Evolutionary conservation across 1,284 basidiomycete species (phyloP).

Genomic region (Ganoderma sinense): DNA sequence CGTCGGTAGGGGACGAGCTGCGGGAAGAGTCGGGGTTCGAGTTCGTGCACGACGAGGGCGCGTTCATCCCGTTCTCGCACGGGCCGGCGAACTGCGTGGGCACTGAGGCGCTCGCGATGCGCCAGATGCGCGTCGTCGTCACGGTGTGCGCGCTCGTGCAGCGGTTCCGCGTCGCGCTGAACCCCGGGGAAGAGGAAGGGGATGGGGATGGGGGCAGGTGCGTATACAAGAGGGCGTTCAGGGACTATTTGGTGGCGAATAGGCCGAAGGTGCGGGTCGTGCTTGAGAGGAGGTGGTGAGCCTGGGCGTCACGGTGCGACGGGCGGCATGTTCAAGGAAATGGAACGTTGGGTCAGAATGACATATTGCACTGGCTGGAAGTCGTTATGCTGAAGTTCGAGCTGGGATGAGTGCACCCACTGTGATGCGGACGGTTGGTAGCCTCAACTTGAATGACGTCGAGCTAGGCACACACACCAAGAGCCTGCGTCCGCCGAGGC

Average conservation of each 20-base stretch:
- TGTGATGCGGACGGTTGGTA: too few species aligned
- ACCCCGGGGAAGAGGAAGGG: slow-evolving; percentile 21
- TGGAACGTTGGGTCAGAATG: too few species aligned
- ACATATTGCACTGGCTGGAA: too few species aligned
- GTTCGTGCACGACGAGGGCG: slow-evolving; percentile 32
- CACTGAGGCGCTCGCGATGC: slow-evolving; percentile 41
- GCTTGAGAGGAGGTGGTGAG: slow-evolving; percentile 7
- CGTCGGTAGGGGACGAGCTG: too few species aligned
- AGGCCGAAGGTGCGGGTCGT: slow-evolving; percentile 30
- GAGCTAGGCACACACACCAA: not conserved
- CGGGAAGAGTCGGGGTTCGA: not conserved
- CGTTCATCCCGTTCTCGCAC: slow-evolving; percentile 40
- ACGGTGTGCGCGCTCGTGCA: slow-evolving; percentile 36
- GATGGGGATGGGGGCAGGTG: slow-evolving; percentile 29
- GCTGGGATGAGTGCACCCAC: too few species aligned
- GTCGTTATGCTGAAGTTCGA: too few species aligned
- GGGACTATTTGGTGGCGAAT: slow-evolving; percentile 32
- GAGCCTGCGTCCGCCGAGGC: not conserved
- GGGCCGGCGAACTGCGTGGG: slow-evolving; percentile 42
- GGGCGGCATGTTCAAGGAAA: too few species aligned
- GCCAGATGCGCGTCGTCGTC: slow-evolving; percentile 32
- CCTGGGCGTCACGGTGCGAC: too few species aligned
- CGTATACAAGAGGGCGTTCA: slow-evolving; percentile 32
- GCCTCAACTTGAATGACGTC: too few species aligned
- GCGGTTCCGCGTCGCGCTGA: slow-evolving; percentile 34